A percentile compares a stretch with the other conserved stretches of the same genome.
Evolutionary conservation across 2,329 filamentous ascomycete species (phyloP).

Genomic region (Passalora sequoiae): DNA sequence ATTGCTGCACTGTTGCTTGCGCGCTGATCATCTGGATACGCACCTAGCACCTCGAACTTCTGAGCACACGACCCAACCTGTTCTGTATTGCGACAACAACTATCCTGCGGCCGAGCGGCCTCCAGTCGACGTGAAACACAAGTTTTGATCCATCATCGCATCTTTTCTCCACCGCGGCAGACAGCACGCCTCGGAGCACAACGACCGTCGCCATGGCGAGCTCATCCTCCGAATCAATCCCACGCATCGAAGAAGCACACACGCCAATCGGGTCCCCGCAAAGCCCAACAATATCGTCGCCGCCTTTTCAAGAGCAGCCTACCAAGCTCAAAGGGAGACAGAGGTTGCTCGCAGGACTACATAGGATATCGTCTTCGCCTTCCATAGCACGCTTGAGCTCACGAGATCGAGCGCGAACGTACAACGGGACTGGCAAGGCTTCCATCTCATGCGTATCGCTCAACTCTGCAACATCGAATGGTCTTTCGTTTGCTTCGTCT

Average conservation of each 20-base stretch:
- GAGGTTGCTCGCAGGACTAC: conserved; percentile 66
- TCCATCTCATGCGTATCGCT: conserved; percentile 63
- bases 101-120: conserved; percentile 4
- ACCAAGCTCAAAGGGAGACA: conserved; percentile 64
- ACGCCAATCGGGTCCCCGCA: conserved; percentile 14
- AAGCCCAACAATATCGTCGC: conserved; percentile 26
- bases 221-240: conserved; percentile 17
- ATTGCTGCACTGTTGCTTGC: background rate
- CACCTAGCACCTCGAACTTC: too few relatives aligned
- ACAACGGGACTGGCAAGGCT: conserved; percentile 57
- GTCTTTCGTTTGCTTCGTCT: conserved; percentile 50
- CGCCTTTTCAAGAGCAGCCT: conserved; percentile 31
- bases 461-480: conserved; percentile 47
- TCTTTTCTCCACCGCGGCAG: background rate
- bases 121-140: conserved; percentile 1
- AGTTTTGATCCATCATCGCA: too few relatives aligned
- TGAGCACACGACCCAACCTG: too few relatives aligned
- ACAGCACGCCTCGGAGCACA: conserved; percentile 1
- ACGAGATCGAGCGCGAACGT: conserved; percentile 55
- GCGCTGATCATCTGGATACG: conserved; percentile 3
- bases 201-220: conserved; percentile 15
- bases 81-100: too few relatives aligned
- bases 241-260: conserved; percentile 8
- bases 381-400: conserved; percentile 61
- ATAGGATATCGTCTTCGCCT: conserved; percentile 76